phyloP scores from a whole-genome alignment of 192 early-diverging fungal genomes.

The Glomus cerebriforme region DNA sequence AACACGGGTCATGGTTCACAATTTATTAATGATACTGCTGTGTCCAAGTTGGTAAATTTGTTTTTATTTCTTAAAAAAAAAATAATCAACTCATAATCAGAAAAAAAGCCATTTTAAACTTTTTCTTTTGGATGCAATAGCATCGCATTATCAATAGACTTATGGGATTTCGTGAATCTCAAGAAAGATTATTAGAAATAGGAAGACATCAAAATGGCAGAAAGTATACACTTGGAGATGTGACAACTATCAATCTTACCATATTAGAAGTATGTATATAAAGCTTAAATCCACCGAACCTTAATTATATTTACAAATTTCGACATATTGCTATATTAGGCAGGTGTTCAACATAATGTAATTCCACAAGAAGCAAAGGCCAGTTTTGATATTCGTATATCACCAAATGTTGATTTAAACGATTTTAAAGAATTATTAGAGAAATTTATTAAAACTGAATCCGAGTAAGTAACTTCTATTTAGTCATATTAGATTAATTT shows the following conservation, averaged over 20 bases:
- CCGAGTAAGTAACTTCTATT: conserved; percentile 46
- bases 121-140: conserved; percentile 5
- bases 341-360: conserved; percentile 79
- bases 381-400: conserved; percentile 78
- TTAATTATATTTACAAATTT: neutral
- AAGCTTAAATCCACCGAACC: neutral
- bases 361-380: conserved; percentile 70
- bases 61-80: too few relatives aligned
- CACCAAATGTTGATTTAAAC: conserved; percentile 65
- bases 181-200: conserved; percentile 58
- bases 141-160: conserved; percentile 63
- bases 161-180: conserved; percentile 66
- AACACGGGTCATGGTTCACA: conserved; percentile 83
- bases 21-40: conserved; percentile 75
- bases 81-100: too few relatives aligned
- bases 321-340: conserved; percentile 32
- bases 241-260: conserved; percentile 81
- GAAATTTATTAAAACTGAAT: conserved; percentile 44
- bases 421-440: conserved; percentile 59
- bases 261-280: conserved; percentile 54
- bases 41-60: conserved; percentile 55
- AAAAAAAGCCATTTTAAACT: neutral
- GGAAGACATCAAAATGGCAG: conserved; percentile 56
- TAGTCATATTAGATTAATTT: too few relatives aligned
- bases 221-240: conserved; percentile 67